Evolutionary conservation across 768 basidiomycete species (phyloP), one percentile per base, ranked within the genome.

Genomic region (Mycena indigotica): DNA sequence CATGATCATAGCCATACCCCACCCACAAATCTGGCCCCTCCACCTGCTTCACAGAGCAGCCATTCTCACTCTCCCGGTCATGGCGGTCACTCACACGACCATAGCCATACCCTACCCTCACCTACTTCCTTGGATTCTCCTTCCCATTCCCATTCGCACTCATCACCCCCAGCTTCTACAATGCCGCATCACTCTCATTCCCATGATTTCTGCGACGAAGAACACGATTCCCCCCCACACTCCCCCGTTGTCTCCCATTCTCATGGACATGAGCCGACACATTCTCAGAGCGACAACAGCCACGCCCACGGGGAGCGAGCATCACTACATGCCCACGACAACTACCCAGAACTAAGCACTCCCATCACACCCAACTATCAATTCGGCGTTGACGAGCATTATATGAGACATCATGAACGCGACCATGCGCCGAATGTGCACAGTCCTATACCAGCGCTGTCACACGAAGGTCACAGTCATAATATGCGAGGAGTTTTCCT

Each of bases 401-500:
- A 75, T 52, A 73, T 72, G 52, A 71, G 71, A 15, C 73, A 77
- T 59, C 75, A 78, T 52, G 65, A 70, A 25, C 63, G 70, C 28
- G 69, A 66, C 41, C 75, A 74, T 60, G 65, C 67, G 25, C 78
- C 77, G 4, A 81, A 82, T 62, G 61, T 77, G 49, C 81, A 84
- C 61, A 73, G 80, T 46, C 84, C 86, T 69, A 70, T 73, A 2
- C 85, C 83, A 65, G 70, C 73, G 39, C 79, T 79, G 28, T 72
- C 76, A 12, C 89, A 88, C 64, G 89, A 94, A 71, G 89, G 91
- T 0, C 94, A 96, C 67, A 93, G 91, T 72, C 93, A 98, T 71
- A 99, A 99, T 70, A 99, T 99, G 97, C 89, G 95, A 29, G 97
- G 97, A 17, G 95, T 99, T 65, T 99, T 99, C 71, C 74, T 98